phyloP scores from a whole-genome alignment of 2,329 filamentous ascomycete genomes.

The Hypoxylon sp. region DNA sequence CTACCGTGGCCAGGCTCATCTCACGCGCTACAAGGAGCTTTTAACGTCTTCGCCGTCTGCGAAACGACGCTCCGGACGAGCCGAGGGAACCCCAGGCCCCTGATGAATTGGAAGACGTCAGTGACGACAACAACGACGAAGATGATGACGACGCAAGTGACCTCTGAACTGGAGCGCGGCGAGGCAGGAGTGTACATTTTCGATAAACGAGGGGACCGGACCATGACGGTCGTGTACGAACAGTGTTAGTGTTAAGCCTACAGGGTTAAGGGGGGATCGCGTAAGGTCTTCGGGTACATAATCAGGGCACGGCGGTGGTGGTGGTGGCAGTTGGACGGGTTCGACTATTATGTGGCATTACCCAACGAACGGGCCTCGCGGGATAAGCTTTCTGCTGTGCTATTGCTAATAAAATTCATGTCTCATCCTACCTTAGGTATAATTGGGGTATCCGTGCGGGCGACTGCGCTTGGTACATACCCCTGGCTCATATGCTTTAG shows the following conservation, averaged over 20 bases:
- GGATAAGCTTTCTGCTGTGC: neutral
- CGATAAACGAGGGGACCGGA: conserved; percentile 8
- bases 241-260: conserved; percentile 16
- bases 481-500: no score
- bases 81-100: conserved; percentile 12
- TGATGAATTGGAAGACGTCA: conserved; percentile 1
- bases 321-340: neutral
- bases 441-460: neutral
- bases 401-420: conserved; percentile 15
- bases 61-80: conserved; percentile 14
- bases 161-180: neutral
- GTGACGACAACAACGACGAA: conserved; percentile 10
- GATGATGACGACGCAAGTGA: neutral
- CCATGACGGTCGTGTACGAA: conserved; percentile 23
- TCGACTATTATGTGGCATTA: neutral
- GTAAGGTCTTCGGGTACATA: conserved; percentile 9
- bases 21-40: conserved; percentile 20
- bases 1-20: conserved; percentile 26
- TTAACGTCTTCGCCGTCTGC: conserved; percentile 27
- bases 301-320: conserved; percentile 1
- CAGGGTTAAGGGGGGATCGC: neutral
- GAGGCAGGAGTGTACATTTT: neutral
- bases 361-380: neutral
- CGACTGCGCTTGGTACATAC: no score
- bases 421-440: conserved; percentile 11